Conservation (phyloP, 345 rosid genomes). For the Balakata baccata region DNA sequence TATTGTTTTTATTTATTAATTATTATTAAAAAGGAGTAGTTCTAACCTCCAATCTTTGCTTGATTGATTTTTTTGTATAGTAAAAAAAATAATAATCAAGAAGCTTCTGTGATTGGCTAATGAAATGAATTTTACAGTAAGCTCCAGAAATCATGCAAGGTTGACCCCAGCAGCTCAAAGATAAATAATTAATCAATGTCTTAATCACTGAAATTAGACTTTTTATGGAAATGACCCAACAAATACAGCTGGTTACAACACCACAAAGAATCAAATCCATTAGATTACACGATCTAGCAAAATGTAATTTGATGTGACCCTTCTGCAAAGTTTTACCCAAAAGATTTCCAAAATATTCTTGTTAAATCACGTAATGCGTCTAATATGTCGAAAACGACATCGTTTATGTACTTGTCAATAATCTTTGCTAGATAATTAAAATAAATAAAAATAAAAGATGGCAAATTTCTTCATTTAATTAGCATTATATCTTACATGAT, state of each 20-base stretch:
- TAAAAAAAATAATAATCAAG: slow-evolving; percentile 9
- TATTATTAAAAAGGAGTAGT: slow-evolving; percentile 18
- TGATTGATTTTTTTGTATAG: too few species aligned
- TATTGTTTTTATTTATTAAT: slow-evolving; percentile 2
- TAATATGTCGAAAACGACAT: not conserved
- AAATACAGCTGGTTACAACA: slow-evolving; percentile 83
- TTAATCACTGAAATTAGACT: slow-evolving; percentile 53
- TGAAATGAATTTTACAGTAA: slow-evolving; percentile 30
- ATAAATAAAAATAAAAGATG: too few species aligned
- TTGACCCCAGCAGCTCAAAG: slow-evolving; percentile 27
- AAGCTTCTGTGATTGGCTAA: slow-evolving; percentile 40
- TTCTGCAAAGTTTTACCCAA: slow-evolving; percentile 2
- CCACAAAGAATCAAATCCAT: slow-evolving; percentile 44
- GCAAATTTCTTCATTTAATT: slow-evolving; percentile 26
- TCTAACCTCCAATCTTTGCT: too few species aligned
- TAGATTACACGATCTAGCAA: slow-evolving; percentile 42
- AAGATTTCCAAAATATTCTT: slow-evolving; percentile 4
- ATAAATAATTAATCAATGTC: slow-evolving; percentile 27
- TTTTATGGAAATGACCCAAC: slow-evolving; percentile 31
- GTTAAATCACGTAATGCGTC: not conserved
- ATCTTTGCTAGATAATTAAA: too few species aligned
- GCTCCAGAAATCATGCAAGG: slow-evolving; percentile 35
- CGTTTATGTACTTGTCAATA: not conserved
- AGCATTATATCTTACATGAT: slow-evolving; percentile 40
- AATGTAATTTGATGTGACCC: slow-evolving; percentile 32